Evolutionary conservation across 345 rosid species (phyloP).

Genomic region (Geranium rotundifolium): DNA sequence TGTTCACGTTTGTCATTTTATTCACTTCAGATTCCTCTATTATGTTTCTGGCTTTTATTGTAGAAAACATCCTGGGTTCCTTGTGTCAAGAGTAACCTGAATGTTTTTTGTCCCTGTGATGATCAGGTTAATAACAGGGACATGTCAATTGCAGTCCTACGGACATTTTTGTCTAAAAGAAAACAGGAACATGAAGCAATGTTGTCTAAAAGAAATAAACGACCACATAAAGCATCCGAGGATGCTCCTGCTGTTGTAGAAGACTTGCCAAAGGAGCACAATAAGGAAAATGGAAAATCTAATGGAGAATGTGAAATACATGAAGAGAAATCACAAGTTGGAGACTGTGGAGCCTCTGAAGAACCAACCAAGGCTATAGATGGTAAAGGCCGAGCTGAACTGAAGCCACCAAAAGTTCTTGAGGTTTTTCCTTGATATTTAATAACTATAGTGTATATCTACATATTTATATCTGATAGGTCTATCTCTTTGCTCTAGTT

Average conservation of each 20-base stretch:
- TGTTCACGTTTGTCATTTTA: too few relatives aligned
- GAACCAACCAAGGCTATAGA: conserved; percentile 33
- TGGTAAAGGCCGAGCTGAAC: conserved; percentile 39
- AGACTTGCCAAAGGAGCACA: conserved; percentile 22
- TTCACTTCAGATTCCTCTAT: too few relatives aligned
- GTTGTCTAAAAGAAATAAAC: conserved; percentile 40
- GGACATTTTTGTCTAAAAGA: conserved; percentile 57
- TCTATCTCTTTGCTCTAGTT: not conserved
- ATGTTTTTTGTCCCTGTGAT: conserved; percentile 3
- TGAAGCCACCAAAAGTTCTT: conserved; percentile 79
- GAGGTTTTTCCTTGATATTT: conserved; percentile 45
- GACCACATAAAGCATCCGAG: conserved; percentile 31
- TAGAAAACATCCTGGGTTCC: not conserved
- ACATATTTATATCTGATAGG: not conserved
- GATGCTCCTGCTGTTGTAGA: conserved; percentile 22
- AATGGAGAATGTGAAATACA: conserved; percentile 31
- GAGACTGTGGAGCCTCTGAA: conserved; percentile 24
- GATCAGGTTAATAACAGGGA: conserved; percentile 86
- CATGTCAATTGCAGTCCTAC: conserved; percentile 77
- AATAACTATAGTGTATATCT: not conserved
- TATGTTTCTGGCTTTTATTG: not conserved
- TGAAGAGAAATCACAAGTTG: conserved; percentile 32
- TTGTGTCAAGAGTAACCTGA: conserved; percentile 7
- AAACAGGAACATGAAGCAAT: conserved; percentile 58
- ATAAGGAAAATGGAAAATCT: conserved; percentile 20